These are phyloP conservation scores for Lichtheimia hyalospora DNA, from an alignment of 371 early-diverging fungal genomes.

Conservation along the genomic window DNA sequence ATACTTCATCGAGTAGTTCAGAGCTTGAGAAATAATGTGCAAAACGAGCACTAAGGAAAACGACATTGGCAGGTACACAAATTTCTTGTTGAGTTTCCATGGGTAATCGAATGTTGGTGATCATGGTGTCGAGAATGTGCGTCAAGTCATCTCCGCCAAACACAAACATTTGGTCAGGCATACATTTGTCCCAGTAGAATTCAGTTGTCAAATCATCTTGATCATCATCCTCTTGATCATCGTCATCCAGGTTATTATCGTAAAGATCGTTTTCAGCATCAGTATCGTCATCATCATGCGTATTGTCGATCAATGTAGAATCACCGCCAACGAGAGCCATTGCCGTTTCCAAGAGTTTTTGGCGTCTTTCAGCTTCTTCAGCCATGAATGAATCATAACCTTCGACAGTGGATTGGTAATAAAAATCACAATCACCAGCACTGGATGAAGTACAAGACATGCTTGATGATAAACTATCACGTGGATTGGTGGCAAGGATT, in stretches of 20 bases:
- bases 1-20: constrained; percentile 71
- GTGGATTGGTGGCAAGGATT: constrained; percentile 54
- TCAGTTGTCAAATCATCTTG: constrained; percentile 25
- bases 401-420: constrained; percentile 42
- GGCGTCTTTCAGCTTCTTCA: constrained; percentile 48
- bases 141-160: constrained; percentile 61
- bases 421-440: constrained; percentile 48
- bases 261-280: constrained; percentile 15
- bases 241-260: constrained; percentile 29
- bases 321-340: constrained; percentile 21
- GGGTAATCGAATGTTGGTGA: constrained; percentile 60
- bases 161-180: constrained; percentile 89
- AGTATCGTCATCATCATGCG: constrained; percentile 18
- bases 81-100: constrained; percentile 53
- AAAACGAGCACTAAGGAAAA: constrained; percentile 88
- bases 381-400: constrained; percentile 41
- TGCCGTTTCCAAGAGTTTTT: constrained; percentile 35
- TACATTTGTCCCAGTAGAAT: constrained; percentile 78
- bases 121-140: constrained; percentile 68
- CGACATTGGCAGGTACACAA: constrained; percentile 81
- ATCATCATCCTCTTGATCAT: constrained; percentile 23
- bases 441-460: constrained; percentile 30
- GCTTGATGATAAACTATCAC: constrained; percentile 53
- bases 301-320: constrained; percentile 1
- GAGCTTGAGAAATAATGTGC: constrained; percentile 77